Base-by-base conservation (phyloP, 257 asterid species). In the Fraxinus americana region DNA sequence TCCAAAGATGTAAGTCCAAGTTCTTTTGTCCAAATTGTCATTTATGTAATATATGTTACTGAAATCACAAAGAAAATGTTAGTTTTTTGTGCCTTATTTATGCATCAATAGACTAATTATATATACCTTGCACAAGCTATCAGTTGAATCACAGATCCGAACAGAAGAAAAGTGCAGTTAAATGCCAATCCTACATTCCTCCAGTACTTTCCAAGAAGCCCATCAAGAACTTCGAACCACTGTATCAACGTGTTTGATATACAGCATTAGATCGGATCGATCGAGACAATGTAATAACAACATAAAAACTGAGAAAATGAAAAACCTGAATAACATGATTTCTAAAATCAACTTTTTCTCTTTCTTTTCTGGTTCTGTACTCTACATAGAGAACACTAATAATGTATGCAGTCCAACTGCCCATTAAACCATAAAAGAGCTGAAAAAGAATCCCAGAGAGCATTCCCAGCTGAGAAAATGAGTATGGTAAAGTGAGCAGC, bases 181-280 rank as follows among this genome's bases (percentile, higher is more conserved):
- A 94, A 94, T 2, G 92, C 97, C 90, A 94, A 88, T 9, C 98
- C 98, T 88, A 92, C 93, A 90, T 92, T 94, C 90, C 97, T 91
- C 98, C 98, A 93, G 75, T 91, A 90, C 73, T 91, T 91, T 35
- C 98, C 98, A 0, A 93, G 93, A 0, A 93, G 88, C 73, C 98
- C 98, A 75, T 93, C 98, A 88, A 93, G 96, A 83, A 93, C 98
- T 91, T 93, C 98, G 74, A 93, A 91, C 98, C 98, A 93, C 98
- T 93, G 76, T 12, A 30, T 7, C 12, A 11, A 7, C 7, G 9
- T 50, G 21, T 50, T 50, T 16, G 7, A 21, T 50, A 16, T 50
- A 14, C 21, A 14, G 19, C 16, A 50, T 50, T 50, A 50, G 61
- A 50, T 14, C 7, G n/a, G n/a, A 13, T 50, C 61, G n/a, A 50